Conservation (phyloP, 495 filamentous ascomycete genomes). For the Cudoniella acicularis region DNA sequence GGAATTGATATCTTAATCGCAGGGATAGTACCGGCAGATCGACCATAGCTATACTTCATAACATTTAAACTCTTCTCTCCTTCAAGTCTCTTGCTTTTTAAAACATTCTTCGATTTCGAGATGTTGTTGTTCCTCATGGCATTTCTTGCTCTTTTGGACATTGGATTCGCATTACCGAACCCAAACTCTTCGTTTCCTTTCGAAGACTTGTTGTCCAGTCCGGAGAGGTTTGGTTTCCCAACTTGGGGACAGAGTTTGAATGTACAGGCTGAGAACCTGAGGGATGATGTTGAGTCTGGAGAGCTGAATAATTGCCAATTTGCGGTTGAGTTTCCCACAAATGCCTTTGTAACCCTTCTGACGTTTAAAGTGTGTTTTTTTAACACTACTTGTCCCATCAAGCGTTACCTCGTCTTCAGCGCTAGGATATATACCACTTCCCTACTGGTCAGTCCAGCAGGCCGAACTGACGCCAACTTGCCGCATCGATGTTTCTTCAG, state of each 20-base stretch:
- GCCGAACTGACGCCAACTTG: conserved; percentile 34
- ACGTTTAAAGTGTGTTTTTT: not conserved
- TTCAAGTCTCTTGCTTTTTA: not conserved
- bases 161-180: not conserved
- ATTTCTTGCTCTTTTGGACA: not conserved
- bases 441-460: conserved; percentile 51
- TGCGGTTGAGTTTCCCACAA: no score
- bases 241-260: not conserved
- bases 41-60: no score
- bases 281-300: not conserved
- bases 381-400: not conserved
- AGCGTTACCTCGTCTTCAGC: not conserved
- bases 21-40: no score
- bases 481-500: conserved; percentile 35
- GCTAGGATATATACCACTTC: not conserved
- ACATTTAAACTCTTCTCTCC: not conserved
- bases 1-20: no score
- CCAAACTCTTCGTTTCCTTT: not conserved
- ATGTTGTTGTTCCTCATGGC: not conserved
- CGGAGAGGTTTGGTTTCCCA: not conserved
- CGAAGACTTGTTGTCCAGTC: not conserved
- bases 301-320: not conserved
- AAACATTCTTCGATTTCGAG: not conserved
- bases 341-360: not conserved
- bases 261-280: not conserved